These are phyloP conservation scores for Raffaelea albimanens DNA, from an alignment of 2,329 filamentous ascomycete species.

Conservation along the genomic window DNA sequence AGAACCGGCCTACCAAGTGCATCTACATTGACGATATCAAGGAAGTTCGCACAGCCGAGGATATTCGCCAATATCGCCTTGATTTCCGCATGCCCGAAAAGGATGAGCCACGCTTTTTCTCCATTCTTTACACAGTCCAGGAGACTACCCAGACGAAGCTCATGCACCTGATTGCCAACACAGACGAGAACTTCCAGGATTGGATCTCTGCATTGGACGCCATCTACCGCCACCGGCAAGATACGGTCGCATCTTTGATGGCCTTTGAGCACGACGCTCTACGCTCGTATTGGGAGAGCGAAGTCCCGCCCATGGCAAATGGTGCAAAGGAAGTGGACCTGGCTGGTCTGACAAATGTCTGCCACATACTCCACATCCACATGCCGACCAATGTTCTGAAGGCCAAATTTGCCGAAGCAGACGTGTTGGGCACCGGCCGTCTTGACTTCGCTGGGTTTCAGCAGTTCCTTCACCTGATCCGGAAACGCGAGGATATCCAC, in stretches of 20 bases:
- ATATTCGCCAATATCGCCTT: conserved; percentile 81
- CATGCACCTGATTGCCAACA: conserved; percentile 77
- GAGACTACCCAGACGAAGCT: conserved; percentile 76
- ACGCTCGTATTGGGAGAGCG: conserved; percentile 73
- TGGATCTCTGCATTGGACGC: conserved; percentile 81
- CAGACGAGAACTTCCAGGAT: conserved; percentile 58
- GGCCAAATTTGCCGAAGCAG: conserved; percentile 64
- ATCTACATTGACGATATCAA: conserved; percentile 95
- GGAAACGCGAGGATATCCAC: conserved; percentile 72
- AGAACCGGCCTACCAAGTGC: conserved; percentile 65
- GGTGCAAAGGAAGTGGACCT: conserved; percentile 54
- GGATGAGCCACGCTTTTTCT: conserved; percentile 71
- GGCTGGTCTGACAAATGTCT: conserved; percentile 69
- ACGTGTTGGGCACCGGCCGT: conserved; percentile 51
- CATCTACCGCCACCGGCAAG: conserved; percentile 77
- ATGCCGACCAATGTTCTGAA: conserved; percentile 67
- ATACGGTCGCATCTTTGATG: conserved; percentile 82
- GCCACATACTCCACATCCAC: conserved; percentile 86
- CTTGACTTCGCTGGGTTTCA: conserved; percentile 76
- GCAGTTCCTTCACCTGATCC: conserved; percentile 73
- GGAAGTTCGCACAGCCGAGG: conserved; percentile 73
- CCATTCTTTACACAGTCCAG: conserved; percentile 74
- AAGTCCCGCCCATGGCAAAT: conserved; percentile 55
- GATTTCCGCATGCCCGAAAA: conserved; percentile 64
- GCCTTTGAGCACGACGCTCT: conserved; percentile 77